These are phyloP conservation scores for Vitis rotundifolia DNA, from an alignment of 164 flowering plant genomes.

Conservation along the genomic window DNA sequence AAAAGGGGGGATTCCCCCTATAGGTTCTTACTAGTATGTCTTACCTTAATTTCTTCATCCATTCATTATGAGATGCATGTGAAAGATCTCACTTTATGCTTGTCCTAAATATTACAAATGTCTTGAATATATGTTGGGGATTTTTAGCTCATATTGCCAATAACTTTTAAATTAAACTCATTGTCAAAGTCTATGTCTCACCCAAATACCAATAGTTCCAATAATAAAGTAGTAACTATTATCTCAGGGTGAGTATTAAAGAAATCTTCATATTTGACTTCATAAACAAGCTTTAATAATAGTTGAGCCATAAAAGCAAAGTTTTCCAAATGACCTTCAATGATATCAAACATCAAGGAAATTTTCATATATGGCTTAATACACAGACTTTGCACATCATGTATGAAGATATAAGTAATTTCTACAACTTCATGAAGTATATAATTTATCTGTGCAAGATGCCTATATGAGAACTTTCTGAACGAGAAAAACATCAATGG, in stretches of 20 bases:
- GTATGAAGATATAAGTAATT: constrained; percentile 52
- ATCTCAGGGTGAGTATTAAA: constrained; percentile 50
- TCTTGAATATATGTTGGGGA: no score
- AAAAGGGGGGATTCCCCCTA: no score
- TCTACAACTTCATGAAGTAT: constrained; percentile 68
- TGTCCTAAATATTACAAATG: no score
- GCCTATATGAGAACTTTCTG: constrained; percentile 54
- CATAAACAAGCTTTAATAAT: no score
- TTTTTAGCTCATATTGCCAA: no score
- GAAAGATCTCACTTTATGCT: no score
- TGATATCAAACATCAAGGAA: constrained; percentile 34
- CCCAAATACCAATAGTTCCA: no score
- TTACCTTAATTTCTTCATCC: no score
- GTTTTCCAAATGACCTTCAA: constrained; percentile 38
- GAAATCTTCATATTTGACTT: constrained; percentile 16
- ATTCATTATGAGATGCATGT: no score
- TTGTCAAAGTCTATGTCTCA: no score
- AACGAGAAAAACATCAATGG: not conserved
- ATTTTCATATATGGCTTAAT: constrained; percentile 67
- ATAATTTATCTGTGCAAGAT: constrained; percentile 69
- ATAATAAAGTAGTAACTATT: constrained; percentile 2
- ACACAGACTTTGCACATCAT: constrained; percentile 55
- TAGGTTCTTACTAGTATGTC: no score
- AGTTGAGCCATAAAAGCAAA: constrained; percentile 35
- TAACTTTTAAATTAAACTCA: no score